A percentile compares a stretch with the other conserved stretches of the same genome.
phyloP scores from a whole-genome alignment of 1,284 basidiomycete species.

The Volvariella volvacea region DNA sequence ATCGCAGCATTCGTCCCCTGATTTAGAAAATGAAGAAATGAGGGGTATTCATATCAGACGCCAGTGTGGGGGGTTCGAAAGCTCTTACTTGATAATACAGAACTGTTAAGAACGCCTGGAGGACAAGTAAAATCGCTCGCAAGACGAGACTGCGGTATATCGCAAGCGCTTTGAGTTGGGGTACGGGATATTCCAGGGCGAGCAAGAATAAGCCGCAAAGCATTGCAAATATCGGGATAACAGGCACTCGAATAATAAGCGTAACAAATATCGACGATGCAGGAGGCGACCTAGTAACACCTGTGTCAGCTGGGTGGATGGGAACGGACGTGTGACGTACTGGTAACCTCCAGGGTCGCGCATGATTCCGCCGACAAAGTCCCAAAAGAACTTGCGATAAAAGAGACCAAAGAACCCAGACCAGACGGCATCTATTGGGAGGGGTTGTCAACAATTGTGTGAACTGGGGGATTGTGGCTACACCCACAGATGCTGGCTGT shows the following conservation, averaged over 20 bases:
- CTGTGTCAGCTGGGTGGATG: constrained; percentile 1
- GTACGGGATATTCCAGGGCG: constrained; percentile 62
- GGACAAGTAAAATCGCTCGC: constrained; percentile 55
- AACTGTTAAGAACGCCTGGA: constrained; percentile 60
- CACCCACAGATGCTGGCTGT: constrained; percentile 71
- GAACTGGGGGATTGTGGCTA: constrained; percentile 6
- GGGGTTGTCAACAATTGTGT: not conserved
- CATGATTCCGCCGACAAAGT: constrained; percentile 65
- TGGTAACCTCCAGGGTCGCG: constrained; percentile 74
- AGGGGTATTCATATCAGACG: not conserved
- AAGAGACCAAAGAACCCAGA: constrained; percentile 70
- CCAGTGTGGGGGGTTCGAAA: constrained; percentile 1
- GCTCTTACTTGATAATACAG: constrained; percentile 71
- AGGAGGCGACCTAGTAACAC: constrained; percentile 48
- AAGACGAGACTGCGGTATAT: constrained; percentile 62
- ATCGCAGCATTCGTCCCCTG: constrained; percentile 74
- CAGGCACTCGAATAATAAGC: constrained; percentile 68
- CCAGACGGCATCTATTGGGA: constrained; percentile 65
- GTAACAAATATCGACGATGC: constrained; percentile 57
- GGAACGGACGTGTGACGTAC: constrained; percentile 38
- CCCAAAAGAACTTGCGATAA: constrained; percentile 90
- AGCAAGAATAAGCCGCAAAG: constrained; percentile 50
- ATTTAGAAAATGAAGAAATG: not conserved
- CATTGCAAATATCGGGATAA: constrained; percentile 65
- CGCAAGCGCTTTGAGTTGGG: constrained; percentile 45